Conservation (phyloP, 495 filamentous ascomycete species). For the Cairneyella variabilis region DNA sequence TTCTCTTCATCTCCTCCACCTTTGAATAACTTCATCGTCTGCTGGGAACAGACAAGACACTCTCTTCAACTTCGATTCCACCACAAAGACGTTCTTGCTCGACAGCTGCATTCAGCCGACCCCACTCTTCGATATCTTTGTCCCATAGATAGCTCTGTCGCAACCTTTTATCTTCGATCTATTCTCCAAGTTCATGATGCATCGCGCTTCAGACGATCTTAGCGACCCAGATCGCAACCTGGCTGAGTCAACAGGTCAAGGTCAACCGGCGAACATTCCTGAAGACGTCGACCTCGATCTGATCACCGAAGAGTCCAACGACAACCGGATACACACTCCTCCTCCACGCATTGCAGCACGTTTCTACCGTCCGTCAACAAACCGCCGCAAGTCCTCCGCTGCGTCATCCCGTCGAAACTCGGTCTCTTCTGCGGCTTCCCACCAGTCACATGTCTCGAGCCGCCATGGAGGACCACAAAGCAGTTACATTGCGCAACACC, state of each 20-base stretch:
- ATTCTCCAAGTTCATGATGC: slow-evolving; percentile 17
- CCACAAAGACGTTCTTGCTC: not conserved
- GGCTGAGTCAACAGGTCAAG: slow-evolving; percentile 21
- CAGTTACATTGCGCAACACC: slow-evolving; percentile 82
- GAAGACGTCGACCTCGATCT: slow-evolving; percentile 30
- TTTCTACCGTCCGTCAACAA: slow-evolving; percentile 68
- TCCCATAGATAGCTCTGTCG: not conserved
- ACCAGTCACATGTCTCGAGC: slow-evolving; percentile 56
- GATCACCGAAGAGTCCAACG: slow-evolving; percentile 26
- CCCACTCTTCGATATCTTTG: not conserved
- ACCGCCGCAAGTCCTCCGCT: slow-evolving; percentile 74
- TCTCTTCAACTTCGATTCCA: slow-evolving; percentile 10
- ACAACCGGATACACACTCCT: slow-evolving; percentile 46
- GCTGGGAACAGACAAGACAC: slow-evolving; percentile 11
- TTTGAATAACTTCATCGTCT: no score
- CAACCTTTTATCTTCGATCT: not conserved
- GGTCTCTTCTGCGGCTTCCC: slow-evolving; percentile 79
- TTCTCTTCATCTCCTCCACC: slow-evolving; percentile 7
- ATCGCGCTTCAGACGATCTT: slow-evolving; percentile 25
- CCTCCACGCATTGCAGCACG: slow-evolving; percentile 84
- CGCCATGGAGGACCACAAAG: slow-evolving; percentile 67
- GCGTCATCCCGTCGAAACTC: slow-evolving; percentile 87
- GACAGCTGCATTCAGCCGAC: not conserved
- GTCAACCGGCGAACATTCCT: slow-evolving; percentile 22
- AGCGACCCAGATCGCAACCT: slow-evolving; percentile 31